Percentiles rank a stretch among this genome's conserved stretches.
Conservation (phyloP, 169 alveolate genomes). For the Eimeria necatrix region DNA sequence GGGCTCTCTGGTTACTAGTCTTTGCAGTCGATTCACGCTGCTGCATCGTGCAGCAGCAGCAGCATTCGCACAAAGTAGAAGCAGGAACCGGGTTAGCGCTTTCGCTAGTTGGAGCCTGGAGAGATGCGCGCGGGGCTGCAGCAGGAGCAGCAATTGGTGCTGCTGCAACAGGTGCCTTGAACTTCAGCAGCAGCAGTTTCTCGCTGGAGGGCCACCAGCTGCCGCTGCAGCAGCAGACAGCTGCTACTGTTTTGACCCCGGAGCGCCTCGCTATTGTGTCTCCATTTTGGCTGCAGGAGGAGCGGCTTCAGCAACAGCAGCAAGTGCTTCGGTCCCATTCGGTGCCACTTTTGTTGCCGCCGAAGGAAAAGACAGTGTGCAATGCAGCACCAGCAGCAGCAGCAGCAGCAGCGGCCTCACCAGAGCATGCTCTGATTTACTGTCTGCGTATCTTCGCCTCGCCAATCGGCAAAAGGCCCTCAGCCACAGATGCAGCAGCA, state of each 20-base stretch:
- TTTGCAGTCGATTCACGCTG: constrained; percentile 34
- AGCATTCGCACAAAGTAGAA: constrained; percentile 22
- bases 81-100: neutral
- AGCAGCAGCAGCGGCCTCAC: constrained; percentile 5
- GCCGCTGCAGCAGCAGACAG: constrained; percentile 66
- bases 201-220: constrained; percentile 23
- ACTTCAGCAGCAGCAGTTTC: neutral
- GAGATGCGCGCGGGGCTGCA: constrained; percentile 22
- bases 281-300: constrained; percentile 65
- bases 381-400: constrained; percentile 38
- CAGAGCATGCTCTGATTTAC: constrained; percentile 15
- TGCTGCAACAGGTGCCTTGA: constrained; percentile 1
- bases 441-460: constrained; percentile 34
- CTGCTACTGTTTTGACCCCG: constrained; percentile 65
- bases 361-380: neutral
- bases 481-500: neutral
- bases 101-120: constrained; percentile 47
- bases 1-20: constrained; percentile 34
- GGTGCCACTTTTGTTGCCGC: neutral
- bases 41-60: constrained; percentile 46
- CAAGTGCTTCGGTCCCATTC: neutral
- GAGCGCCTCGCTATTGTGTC: constrained; percentile 12
- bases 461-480: neutral
- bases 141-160: constrained; percentile 40
- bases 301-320: constrained; percentile 69